Conservation (phyloP, 371 early-diverging fungal genomes). For the Apophysomyces ossiformis region DNA sequence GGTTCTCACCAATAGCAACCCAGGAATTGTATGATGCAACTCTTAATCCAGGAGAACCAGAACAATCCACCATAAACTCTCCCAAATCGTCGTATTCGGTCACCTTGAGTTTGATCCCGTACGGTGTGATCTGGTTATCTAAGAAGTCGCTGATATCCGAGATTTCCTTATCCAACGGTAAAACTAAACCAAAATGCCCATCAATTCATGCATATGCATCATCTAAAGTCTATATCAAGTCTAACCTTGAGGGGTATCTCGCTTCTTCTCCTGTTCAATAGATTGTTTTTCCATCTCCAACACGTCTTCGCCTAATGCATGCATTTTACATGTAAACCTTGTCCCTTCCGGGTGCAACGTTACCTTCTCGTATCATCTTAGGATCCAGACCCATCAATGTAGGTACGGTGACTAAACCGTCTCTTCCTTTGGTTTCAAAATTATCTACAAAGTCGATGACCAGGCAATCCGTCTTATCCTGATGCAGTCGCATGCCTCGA, state of each 20-base stretch:
- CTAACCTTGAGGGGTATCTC: background rate
- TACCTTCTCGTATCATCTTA: slow-evolving; percentile 36
- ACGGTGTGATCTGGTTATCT: background rate
- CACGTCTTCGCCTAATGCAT: slow-evolving; percentile 25
- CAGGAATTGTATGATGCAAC: slow-evolving; percentile 45
- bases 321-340: too few relatives aligned
- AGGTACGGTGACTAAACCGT: slow-evolving; percentile 64
- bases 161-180: slow-evolving; percentile 1
- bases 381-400: slow-evolving; percentile 73
- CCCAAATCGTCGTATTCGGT: slow-evolving; percentile 59
- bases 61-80: slow-evolving; percentile 49
- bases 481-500: slow-evolving; percentile 78
- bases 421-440: slow-evolving; percentile 33
- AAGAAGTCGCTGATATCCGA: background rate
- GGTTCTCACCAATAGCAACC: slow-evolving; percentile 51
- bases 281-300: slow-evolving; percentile 19
- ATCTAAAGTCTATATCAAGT: too few relatives aligned
- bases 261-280: background rate
- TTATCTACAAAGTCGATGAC: slow-evolving; percentile 88
- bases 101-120: slow-evolving; percentile 36
- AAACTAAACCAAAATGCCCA: background rate
- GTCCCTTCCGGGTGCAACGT: background rate
- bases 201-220: too few relatives aligned
- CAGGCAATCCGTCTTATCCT: slow-evolving; percentile 78
- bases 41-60: slow-evolving; percentile 33